Evolutionary conservation across 2,329 filamentous ascomycete genomes (phyloP).

Genomic region (Trematosphaeria pertusa): DNA sequence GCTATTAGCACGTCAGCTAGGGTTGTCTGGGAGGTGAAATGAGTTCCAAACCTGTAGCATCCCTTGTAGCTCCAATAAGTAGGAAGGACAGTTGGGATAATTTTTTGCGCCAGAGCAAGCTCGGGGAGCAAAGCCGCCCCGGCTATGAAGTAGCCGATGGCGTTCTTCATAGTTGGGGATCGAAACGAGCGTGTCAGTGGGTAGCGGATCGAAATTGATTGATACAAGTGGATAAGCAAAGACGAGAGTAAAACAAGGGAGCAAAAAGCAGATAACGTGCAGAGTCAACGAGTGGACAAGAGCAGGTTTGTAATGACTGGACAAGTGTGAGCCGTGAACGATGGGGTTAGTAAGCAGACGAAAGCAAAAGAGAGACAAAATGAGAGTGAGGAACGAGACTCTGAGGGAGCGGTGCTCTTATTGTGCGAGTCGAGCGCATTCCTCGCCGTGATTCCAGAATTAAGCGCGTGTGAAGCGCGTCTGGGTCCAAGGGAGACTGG

Average conservation of each 20-base stretch:
- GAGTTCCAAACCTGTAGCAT: slow-evolving; percentile 20
- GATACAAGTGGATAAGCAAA: slow-evolving; percentile 1
- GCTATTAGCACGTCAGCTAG: neutral
- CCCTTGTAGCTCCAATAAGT: slow-evolving; percentile 24
- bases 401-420: slow-evolving; percentile 1
- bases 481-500: neutral
- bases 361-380: slow-evolving; percentile 5
- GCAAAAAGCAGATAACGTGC: neutral
- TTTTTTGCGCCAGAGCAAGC: slow-evolving; percentile 8
- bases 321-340: neutral
- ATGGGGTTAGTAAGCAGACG: neutral
- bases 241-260: neutral
- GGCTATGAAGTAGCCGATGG: slow-evolving; percentile 24
- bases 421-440: neutral
- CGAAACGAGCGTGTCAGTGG: too few relatives aligned
- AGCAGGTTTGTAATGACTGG: slow-evolving; percentile 2
- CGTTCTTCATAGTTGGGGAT: slow-evolving; percentile 20
- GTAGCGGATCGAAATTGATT: neutral
- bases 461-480: slow-evolving; percentile 1
- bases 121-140: slow-evolving; percentile 16
- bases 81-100: slow-evolving; percentile 10
- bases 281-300: too few relatives aligned
- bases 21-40: neutral
- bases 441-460: neutral
- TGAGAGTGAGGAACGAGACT: slow-evolving; percentile 6